phyloP scores from a whole-genome alignment of 73 alveolate species.

The Paramecium sexaurelia region DNA sequence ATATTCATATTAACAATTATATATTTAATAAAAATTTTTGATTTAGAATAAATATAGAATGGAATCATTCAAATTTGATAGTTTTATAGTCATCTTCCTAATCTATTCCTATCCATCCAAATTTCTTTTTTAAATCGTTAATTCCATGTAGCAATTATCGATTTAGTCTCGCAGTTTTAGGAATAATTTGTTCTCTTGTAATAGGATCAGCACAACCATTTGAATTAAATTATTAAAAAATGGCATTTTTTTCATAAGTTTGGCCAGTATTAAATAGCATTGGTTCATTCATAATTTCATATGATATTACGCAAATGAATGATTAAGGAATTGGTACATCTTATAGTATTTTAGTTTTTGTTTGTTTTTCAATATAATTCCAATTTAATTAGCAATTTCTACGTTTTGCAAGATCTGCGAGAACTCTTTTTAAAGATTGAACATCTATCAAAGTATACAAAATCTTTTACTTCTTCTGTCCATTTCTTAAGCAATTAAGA shows the following conservation, averaged over 20 bases:
- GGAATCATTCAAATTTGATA: neutral
- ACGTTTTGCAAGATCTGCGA: neutral
- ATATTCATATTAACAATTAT: too few relatives aligned
- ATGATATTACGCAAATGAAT: neutral
- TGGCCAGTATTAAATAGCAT: neutral
- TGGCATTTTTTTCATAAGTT: neutral
- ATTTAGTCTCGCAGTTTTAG: neutral
- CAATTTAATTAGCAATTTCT: neutral
- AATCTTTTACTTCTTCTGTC: neutral
- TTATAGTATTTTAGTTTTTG: neutral
- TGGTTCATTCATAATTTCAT: neutral
- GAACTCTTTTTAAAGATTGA: neutral
- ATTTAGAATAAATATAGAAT: neutral
- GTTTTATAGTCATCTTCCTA: neutral
- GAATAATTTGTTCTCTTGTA: neutral
- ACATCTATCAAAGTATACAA: neutral
- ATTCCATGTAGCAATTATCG: neutral
- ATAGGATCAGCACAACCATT: slow-evolving; percentile 1
- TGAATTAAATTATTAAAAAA: neutral
- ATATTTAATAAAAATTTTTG: neutral
- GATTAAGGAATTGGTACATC: neutral
- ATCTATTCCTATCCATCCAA: slow-evolving; percentile 42
- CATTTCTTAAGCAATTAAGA: neutral
- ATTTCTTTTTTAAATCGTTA: neutral
- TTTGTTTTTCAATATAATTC: neutral